phyloP scores from a whole-genome alignment of 208 protist genomes.

The Herpetomonas samuelpessoai region DNA sequence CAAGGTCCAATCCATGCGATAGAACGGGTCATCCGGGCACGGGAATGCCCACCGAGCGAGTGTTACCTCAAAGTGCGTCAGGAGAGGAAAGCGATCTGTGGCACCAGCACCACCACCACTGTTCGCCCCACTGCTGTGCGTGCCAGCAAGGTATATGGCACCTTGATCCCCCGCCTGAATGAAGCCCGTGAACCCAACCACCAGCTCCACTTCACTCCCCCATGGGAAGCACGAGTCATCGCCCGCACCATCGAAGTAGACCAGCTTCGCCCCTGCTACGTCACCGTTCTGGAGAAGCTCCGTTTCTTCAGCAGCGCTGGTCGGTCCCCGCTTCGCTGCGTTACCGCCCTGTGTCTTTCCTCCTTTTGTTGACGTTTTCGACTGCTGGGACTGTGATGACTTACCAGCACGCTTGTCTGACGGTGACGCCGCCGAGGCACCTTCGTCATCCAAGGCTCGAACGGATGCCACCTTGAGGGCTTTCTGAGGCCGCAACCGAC shows the following conservation, averaged over 20 bases:
- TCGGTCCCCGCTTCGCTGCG: no score
- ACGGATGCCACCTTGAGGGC: conserved; percentile 43
- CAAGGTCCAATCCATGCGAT: conserved; percentile 58
- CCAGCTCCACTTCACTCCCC: conserved; percentile 44
- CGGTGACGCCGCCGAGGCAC: no score
- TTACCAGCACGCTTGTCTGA: no score
- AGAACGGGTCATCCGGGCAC: conserved; percentile 71
- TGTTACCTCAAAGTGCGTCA: conserved; percentile 85
- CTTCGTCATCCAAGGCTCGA: conserved; percentile 25
- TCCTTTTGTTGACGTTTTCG: no score
- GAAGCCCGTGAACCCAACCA: conserved; percentile 40
- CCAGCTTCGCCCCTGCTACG: conserved; percentile 44
- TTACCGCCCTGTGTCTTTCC: no score
- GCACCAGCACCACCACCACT: neutral
- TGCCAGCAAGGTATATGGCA: conserved; percentile 50
- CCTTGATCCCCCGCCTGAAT: conserved; percentile 50
- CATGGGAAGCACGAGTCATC: conserved; percentile 17
- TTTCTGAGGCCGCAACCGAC: conserved; percentile 7
- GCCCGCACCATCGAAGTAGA: conserved; percentile 38
- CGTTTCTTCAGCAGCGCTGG: neutral
- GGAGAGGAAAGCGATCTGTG: conserved; percentile 21
- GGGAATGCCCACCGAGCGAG: conserved; percentile 79
- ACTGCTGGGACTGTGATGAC: no score
- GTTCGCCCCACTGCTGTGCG: neutral
- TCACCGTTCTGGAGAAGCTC: conserved; percentile 3